Percentiles rank a stretch among this genome's conserved stretches.
phyloP scores from a whole-genome alignment of 2,329 filamentous ascomycete genomes.

The Penicillium oxalicum region DNA sequence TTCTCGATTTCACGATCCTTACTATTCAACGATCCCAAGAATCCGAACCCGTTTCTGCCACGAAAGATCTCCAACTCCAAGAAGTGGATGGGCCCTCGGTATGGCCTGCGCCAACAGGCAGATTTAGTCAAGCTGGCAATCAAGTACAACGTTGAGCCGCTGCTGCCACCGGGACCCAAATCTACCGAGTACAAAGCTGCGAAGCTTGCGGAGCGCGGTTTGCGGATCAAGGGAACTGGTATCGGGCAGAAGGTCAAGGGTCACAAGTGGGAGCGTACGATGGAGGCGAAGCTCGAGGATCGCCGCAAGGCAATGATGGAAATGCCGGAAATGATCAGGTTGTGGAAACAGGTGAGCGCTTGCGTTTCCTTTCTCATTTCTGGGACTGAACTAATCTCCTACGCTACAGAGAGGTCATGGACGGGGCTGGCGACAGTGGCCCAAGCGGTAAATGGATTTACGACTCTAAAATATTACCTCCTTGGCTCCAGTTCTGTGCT shows the following conservation, averaged over 20 bases:
- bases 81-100: conserved; percentile 75
- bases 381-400: conserved; percentile 29
- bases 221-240: conserved; percentile 87
- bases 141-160: conserved; percentile 70
- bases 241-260: conserved; percentile 92
- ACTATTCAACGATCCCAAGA: conserved; percentile 41
- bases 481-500: conserved; percentile 12
- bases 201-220: conserved; percentile 68
- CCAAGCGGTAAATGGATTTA: conserved; percentile 42
- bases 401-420: conserved; percentile 59
- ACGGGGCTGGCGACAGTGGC: conserved; percentile 69
- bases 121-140: conserved; percentile 82
- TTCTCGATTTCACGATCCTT: conserved; percentile 29
- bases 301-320: conserved; percentile 86
- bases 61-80: conserved; percentile 73
- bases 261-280: conserved; percentile 81
- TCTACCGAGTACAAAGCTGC: conserved; percentile 61
- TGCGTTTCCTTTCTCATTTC: background rate
- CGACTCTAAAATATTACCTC: conserved; percentile 5
- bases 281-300: conserved; percentile 78
- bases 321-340: conserved; percentile 86
- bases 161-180: conserved; percentile 73
- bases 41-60: conserved; percentile 73
- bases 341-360: conserved; percentile 79
- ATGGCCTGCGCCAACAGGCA: conserved; percentile 80